Evolutionary conservation across 2,329 filamentous ascomycete species (phyloP).

Genomic region (Elsinoe perseae): DNA sequence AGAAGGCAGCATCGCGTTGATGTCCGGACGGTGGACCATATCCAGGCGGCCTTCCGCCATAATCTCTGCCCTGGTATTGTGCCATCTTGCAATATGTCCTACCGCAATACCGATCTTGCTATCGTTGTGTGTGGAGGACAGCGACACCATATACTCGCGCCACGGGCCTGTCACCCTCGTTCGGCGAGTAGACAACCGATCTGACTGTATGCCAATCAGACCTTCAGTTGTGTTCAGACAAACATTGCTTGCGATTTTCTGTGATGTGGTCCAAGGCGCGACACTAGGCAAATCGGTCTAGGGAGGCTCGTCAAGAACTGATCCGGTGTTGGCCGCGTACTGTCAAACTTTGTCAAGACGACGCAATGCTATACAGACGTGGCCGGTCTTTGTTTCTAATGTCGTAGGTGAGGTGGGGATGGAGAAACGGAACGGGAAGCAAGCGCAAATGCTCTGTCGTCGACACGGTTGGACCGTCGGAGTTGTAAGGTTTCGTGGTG

Average conservation of each 20-base stretch:
- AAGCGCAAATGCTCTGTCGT: constrained; percentile 10
- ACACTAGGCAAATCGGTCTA: neutral
- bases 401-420: constrained; percentile 1
- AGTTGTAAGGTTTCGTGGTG: constrained; percentile 14
- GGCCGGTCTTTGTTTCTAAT: constrained; percentile 5
- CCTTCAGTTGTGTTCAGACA: constrained; percentile 1
- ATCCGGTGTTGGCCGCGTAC: constrained; percentile 11
- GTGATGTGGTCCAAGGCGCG: neutral
- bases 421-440: constrained; percentile 4
- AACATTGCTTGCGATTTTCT: constrained; percentile 5
- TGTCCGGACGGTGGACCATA: constrained; percentile 48
- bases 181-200: neutral
- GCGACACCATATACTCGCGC: constrained; percentile 11
- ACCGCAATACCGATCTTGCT: neutral
- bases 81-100: constrained; percentile 42
- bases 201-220: constrained; percentile 10
- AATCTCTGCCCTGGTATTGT: constrained; percentile 56
- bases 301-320: constrained; percentile 6
- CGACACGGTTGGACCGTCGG: constrained; percentile 7
- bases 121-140: neutral
- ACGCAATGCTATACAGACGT: constrained; percentile 3
- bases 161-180: neutral
- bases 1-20: constrained; percentile 90
- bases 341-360: constrained; percentile 10
- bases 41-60: constrained; percentile 41